Evolutionary conservation across 495 filamentous ascomycete genomes (phyloP).

Genomic region (Niebla homalea): DNA sequence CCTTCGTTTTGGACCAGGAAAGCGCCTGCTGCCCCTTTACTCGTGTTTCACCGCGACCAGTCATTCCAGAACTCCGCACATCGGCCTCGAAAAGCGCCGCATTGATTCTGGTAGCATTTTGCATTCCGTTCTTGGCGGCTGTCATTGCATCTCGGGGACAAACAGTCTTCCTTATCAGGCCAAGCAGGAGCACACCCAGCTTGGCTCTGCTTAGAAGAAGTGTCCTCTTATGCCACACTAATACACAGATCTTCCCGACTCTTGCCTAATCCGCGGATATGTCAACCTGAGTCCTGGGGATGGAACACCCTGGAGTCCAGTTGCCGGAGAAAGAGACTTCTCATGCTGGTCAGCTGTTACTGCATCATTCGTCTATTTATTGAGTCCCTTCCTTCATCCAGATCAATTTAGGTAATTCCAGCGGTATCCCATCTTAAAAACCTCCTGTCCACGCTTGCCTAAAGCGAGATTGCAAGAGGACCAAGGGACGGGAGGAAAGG

Average conservation of each 20-base stretch:
- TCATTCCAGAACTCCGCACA: too few species aligned
- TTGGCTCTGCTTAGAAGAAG: not conserved
- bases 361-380: too few species aligned
- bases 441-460: not conserved
- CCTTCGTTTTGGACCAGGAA: too few species aligned
- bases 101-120: too few species aligned
- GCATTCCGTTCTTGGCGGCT: too few species aligned
- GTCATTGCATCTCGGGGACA: too few species aligned
- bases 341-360: not conserved
- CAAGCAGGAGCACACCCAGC: conserved; percentile 1
- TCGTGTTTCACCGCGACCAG: too few species aligned
- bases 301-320: not conserved
- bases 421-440: not conserved
- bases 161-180: conserved; percentile 4
- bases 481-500: too few species aligned
- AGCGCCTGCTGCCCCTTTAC: too few species aligned
- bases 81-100: too few species aligned
- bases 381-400: not conserved
- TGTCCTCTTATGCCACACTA: not conserved
- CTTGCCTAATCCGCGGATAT: conserved; percentile 16
- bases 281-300: not conserved
- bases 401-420: not conserved
- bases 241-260: not conserved
- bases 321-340: conserved; percentile 10
- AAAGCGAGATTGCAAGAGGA: too few species aligned